Conservation (phyloP, 345 rosid species). For the Brassica rapa region DNA sequence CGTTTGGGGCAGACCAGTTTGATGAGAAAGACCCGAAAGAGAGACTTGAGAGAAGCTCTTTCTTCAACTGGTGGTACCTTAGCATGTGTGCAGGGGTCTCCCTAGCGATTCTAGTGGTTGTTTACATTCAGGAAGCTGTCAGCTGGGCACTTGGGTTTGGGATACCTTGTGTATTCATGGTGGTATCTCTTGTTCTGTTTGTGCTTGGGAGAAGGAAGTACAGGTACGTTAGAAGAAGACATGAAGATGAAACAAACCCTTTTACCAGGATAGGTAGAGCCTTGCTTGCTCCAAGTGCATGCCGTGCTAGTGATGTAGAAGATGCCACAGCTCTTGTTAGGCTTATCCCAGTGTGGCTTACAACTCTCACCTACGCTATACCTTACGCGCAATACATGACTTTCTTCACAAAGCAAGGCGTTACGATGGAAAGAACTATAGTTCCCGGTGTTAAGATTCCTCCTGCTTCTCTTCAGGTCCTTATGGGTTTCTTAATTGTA, state of each 20-base stretch:
- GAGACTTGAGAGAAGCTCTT: slow-evolving; percentile 53
- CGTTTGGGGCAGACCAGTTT: slow-evolving; percentile 60
- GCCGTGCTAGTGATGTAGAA: slow-evolving; percentile 40
- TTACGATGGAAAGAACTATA: slow-evolving; percentile 52
- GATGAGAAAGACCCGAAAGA: slow-evolving; percentile 56
- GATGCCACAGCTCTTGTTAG: slow-evolving; percentile 50
- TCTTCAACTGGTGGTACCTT: slow-evolving; percentile 57
- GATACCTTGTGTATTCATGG: neutral
- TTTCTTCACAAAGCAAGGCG: slow-evolving; percentile 63
- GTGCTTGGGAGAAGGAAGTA: neutral
- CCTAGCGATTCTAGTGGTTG: slow-evolving; percentile 46
- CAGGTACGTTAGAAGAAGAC: neutral
- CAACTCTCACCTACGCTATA: neutral
- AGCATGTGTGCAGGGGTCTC: neutral
- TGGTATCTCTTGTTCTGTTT: neutral
- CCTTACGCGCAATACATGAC: slow-evolving; percentile 22
- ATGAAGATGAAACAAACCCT: neutral
- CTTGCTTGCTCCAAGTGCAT: neutral
- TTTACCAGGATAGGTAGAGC: slow-evolving; percentile 2
- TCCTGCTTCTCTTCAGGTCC: slow-evolving; percentile 47
- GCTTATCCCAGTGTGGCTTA: slow-evolving; percentile 53
- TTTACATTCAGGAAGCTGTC: slow-evolving; percentile 67
- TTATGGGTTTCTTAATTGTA: slow-evolving; percentile 41
- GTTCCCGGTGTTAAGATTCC: slow-evolving; percentile 9
- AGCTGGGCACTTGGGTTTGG: slow-evolving; percentile 76